Evolutionary conservation across 2,329 filamentous ascomycete species (phyloP).

Genomic region (Pseudocercospora eumusae): DNA sequence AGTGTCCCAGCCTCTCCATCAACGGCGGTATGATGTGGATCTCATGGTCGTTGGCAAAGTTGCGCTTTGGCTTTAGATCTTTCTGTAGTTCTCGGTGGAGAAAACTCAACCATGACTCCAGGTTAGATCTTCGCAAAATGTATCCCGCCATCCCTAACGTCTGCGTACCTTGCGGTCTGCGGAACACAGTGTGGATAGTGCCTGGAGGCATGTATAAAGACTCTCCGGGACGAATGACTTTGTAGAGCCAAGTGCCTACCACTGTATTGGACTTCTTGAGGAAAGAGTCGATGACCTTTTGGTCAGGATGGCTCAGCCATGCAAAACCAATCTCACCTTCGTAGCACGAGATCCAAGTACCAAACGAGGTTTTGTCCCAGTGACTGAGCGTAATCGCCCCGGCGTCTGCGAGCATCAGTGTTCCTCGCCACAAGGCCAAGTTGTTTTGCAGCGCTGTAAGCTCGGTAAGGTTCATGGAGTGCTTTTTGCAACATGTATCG

Average conservation of each 20-base stretch:
- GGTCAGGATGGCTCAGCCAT: conserved; percentile 16
- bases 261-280: background rate
- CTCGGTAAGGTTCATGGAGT: conserved; percentile 10
- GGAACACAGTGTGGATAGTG: conserved; percentile 23
- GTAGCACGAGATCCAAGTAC: conserved; percentile 26
- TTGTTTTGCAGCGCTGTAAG: background rate
- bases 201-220: conserved; percentile 24
- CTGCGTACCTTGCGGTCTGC: conserved; percentile 16
- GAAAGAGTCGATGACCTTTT: background rate
- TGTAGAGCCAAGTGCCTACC: conserved; percentile 16
- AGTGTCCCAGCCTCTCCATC: background rate
- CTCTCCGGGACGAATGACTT: conserved; percentile 22
- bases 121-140: conserved; percentile 11
- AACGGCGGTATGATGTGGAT: background rate
- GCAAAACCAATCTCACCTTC: conserved; percentile 28
- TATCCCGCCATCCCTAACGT: conserved; percentile 23
- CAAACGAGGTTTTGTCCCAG: conserved; percentile 18
- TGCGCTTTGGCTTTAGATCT: background rate
- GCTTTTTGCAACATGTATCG: conserved; percentile 9
- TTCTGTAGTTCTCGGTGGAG: background rate
- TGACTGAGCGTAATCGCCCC: conserved; percentile 22
- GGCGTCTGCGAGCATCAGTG: conserved; percentile 25
- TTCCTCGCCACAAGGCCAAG: conserved; percentile 15
- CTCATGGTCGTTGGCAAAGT: background rate
- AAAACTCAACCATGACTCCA: background rate